Conservation (phyloP, 148 eudicot species). For the Rheum nobile region DNA sequence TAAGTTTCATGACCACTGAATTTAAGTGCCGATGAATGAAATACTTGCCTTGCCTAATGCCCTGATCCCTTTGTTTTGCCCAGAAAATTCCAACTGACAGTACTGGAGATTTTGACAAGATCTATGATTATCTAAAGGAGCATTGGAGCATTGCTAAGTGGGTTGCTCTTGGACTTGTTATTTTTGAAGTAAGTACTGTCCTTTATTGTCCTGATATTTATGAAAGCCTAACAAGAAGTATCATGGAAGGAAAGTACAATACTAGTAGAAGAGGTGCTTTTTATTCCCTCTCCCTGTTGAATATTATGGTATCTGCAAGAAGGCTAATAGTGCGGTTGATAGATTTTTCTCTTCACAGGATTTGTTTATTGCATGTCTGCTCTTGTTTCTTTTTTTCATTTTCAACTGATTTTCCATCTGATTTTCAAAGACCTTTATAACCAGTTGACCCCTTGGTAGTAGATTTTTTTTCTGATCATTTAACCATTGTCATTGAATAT, state of each 20-base stretch:
- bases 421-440: too few species aligned
- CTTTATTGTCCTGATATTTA: not conserved
- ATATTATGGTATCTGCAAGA: not conserved
- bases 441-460: too few species aligned
- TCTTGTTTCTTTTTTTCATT: not conserved
- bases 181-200: conserved; percentile 47
- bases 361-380: not conserved
- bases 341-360: not conserved
- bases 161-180: conserved; percentile 89
- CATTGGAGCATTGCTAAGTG: conserved; percentile 72
- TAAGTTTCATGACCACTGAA: conserved; percentile 21
- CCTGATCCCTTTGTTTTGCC: not conserved
- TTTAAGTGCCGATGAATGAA: not conserved
- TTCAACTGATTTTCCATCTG: not conserved
- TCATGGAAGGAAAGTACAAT: not conserved
- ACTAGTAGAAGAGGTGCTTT: too few species aligned
- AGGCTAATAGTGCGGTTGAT: not conserved
- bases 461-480: too few species aligned
- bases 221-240: not conserved
- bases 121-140: conserved; percentile 56
- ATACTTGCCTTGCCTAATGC: not conserved
- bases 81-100: conserved; percentile 79
- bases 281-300: not conserved
- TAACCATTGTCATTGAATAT: too few species aligned
- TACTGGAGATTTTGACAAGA: conserved; percentile 69